A percentile compares a stretch with the other conserved stretches of the same genome.
These are phyloP conservation scores for Kodamaea lidongshanica DNA, from an alignment of 805 yeast species.

Conservation along the genomic window DNA sequence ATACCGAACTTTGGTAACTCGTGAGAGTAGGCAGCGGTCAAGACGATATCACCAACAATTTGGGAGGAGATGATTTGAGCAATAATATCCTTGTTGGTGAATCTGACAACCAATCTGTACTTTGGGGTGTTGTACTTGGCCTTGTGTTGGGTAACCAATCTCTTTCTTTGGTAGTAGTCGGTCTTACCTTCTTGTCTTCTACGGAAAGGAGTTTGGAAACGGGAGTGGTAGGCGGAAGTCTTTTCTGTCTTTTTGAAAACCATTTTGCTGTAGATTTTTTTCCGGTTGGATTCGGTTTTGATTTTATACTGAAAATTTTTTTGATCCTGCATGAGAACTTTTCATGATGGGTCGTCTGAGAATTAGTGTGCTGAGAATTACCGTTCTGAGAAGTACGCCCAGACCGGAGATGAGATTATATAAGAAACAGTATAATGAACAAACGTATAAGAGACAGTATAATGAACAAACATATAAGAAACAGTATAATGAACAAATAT, in stretches of 20 bases:
- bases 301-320: slow-evolving; percentile 4
- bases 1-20: slow-evolving; percentile 98
- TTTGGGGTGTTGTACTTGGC: slow-evolving; percentile 99
- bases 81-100: slow-evolving; percentile 99
- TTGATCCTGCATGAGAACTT: slow-evolving; percentile 4
- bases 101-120: slow-evolving; percentile 98
- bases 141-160: slow-evolving; percentile 99
- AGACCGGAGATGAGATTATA: slow-evolving; percentile 1
- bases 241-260: slow-evolving; percentile 67
- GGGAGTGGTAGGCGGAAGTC: slow-evolving; percentile 94
- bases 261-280: slow-evolving; percentile 42
- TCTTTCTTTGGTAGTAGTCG: slow-evolving; percentile 99
- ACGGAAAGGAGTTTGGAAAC: slow-evolving; percentile 99
- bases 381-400: slow-evolving; percentile 1
- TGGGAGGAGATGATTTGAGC: slow-evolving; percentile 96
- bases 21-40: slow-evolving; percentile 97
- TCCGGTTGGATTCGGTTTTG: slow-evolving; percentile 4
- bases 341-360: slow-evolving; percentile 3
- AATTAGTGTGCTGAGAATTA: background rate
- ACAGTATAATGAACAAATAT: background rate
- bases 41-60: slow-evolving; percentile 93
- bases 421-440: background rate
- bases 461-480: background rate
- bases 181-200: slow-evolving; percentile 99
- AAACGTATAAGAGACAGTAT: background rate